Evolutionary conservation across 768 basidiomycete species (phyloP), one percentile per base, ranked within the genome.

Genomic region (Tulasnella sp.): DNA sequence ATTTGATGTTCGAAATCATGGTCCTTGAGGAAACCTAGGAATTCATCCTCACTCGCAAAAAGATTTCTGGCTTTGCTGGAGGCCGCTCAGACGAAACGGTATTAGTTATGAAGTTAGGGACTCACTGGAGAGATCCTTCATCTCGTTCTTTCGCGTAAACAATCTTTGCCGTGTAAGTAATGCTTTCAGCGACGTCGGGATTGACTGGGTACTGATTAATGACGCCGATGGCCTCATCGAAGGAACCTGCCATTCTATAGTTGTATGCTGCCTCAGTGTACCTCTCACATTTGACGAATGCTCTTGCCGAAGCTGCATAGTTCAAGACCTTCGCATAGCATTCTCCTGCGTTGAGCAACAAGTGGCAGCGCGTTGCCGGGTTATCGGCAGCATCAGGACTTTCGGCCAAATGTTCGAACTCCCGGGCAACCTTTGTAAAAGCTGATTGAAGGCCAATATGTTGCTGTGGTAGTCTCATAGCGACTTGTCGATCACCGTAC

Each of bases 1-100:
- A 85, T 88, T 9, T 88, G 86, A 16, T 85, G 78, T 79, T 89
- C 87, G 13, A 92, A 83, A 46, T 87, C 87, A 61, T 86, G 86
- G 5, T 88, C 86, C 75, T 90, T 87, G 16, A 90, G 84, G 78
- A 89, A 92, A 44, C 87, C 86, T n/a, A 91, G 79, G 32, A 86
- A 85, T n/a, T 90, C 88, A 29, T 91, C 87, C 0, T 85, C 83
- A 0, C 86, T 84, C 0, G 83, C 79, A 78, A 92, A 92, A 3
- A 92, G 81, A 6, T 82, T 79, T 75, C 83, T 75, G 29, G 86
- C 86, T 82, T 87, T 84, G 29, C 91, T 91, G 20, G 20, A 80
- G 46, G 20, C 13, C 67, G 57, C 2, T 29, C n/a, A 80, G 23
- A 15, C 29, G 20, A 42, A 57, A 39, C 6, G 67, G 51, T 23